Evolutionary conservation across 257 asterid species (phyloP).

Genomic region (Vinca minor): DNA sequence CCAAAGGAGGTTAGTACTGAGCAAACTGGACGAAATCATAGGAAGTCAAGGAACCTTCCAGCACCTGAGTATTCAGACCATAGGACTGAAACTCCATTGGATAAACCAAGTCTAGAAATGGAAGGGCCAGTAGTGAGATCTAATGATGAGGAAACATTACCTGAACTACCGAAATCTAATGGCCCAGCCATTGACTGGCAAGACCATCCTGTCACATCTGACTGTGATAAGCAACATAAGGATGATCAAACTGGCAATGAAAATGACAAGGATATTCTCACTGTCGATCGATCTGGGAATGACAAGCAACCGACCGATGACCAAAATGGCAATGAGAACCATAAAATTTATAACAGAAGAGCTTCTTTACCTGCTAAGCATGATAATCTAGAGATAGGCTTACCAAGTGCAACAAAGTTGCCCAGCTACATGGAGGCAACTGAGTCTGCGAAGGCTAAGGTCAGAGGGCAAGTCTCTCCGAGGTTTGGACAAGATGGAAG

Average conservation of each 20-base stretch:
- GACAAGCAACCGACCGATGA: conserved; percentile 22
- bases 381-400: conserved; percentile 20
- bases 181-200: conserved; percentile 14
- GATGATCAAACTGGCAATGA: conserved; percentile 8
- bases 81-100: conserved; percentile 8
- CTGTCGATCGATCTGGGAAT: not conserved
- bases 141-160: conserved; percentile 8
- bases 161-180: conserved; percentile 6
- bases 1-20: conserved; percentile 21
- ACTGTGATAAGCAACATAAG: no score
- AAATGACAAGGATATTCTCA: no score
- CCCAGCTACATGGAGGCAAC: conserved; percentile 67
- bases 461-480: conserved; percentile 37
- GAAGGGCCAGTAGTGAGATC: conserved; percentile 9
- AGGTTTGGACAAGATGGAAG: conserved; percentile 36
- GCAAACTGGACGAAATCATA: conserved; percentile 16
- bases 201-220: conserved; percentile 7
- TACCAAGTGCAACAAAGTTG: conserved; percentile 21
- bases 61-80: conserved; percentile 16
- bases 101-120: conserved; percentile 6
- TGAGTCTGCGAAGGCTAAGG: conserved; percentile 51
- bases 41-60: no score
- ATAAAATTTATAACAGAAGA: conserved; percentile 25
- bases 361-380: conserved; percentile 35
- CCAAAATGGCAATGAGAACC: conserved; percentile 18